These are phyloP conservation scores for Aspergillus avenaceus DNA, from an alignment of 495 filamentous ascomycete species.

Conservation along the genomic window DNA sequence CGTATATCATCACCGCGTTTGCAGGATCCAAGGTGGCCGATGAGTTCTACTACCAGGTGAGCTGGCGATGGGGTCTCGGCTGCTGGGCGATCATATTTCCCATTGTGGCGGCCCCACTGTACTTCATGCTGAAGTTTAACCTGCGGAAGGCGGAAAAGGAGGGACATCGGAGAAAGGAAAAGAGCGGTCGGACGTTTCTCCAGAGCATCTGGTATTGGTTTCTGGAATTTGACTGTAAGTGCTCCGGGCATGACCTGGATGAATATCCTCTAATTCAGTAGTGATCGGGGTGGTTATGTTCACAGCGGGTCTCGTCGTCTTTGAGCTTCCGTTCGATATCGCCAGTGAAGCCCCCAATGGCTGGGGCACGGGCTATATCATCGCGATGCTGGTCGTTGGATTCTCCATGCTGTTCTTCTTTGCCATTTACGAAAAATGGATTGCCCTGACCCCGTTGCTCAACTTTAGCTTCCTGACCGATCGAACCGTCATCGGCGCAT, in stretches of 20 bases:
- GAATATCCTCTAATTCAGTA: slow-evolving; percentile 7
- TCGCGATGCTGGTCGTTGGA: slow-evolving; percentile 56
- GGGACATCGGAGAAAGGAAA: slow-evolving; percentile 26
- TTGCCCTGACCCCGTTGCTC: slow-evolving; percentile 56
- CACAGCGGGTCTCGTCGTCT: slow-evolving; percentile 50
- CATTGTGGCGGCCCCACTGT: slow-evolving; percentile 45
- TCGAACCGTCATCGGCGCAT: slow-evolving; percentile 62
- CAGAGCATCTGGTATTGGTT: slow-evolving; percentile 47
- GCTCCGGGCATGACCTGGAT: neutral
- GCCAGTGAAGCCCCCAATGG: slow-evolving; percentile 36
- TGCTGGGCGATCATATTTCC: slow-evolving; percentile 55
- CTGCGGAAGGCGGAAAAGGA: slow-evolving; percentile 48
- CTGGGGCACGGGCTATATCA: slow-evolving; percentile 51
- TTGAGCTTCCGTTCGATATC: slow-evolving; percentile 59
- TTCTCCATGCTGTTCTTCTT: slow-evolving; percentile 51
- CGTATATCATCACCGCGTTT: slow-evolving; percentile 44
- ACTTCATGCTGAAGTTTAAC: slow-evolving; percentile 45
- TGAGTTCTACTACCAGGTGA: slow-evolving; percentile 43
- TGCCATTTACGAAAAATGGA: slow-evolving; percentile 48
- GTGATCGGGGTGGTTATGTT: slow-evolving; percentile 54
- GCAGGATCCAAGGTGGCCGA: slow-evolving; percentile 23
- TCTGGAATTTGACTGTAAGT: slow-evolving; percentile 54
- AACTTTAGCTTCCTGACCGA: slow-evolving; percentile 52
- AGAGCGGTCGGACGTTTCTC: slow-evolving; percentile 30
- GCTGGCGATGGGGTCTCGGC: slow-evolving; percentile 60